A percentile compares a stretch with the other conserved stretches of the same genome.
Evolutionary conservation across 2,329 filamentous ascomycete species (phyloP).

Genomic region (Grosmannia serpens): DNA sequence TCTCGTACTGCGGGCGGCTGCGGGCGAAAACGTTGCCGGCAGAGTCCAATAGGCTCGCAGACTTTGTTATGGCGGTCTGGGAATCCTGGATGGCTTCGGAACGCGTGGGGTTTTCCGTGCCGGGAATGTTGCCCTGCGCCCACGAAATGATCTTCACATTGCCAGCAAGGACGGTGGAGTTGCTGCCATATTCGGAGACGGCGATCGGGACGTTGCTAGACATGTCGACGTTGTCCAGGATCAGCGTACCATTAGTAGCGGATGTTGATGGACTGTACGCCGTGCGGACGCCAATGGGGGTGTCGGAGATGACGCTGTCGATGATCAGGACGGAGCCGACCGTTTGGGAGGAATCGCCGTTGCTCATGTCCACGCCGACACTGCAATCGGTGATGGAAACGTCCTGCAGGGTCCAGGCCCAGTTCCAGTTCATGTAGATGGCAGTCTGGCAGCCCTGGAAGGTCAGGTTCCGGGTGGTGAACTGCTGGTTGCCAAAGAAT

Average conservation of each 20-base stretch:
- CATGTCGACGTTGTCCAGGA: conserved; percentile 88
- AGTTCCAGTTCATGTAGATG: conserved; percentile 87
- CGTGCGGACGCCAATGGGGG: conserved; percentile 64
- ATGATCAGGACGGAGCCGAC: conserved; percentile 78
- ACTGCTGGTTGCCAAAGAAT: conserved; percentile 79
- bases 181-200: conserved; percentile 47
- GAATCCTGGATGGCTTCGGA: conserved; percentile 45
- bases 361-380: conserved; percentile 71
- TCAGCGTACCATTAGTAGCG: conserved; percentile 65
- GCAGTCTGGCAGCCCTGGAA: conserved; percentile 77
- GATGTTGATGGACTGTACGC: conserved; percentile 49
- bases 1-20: conserved; percentile 80
- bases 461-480: conserved; percentile 69
- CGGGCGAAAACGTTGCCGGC: conserved; percentile 66
- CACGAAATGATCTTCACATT: conserved; percentile 60
- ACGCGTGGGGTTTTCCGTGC: conserved; percentile 29
- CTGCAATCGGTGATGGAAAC: conserved; percentile 61
- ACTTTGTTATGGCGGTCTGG: conserved; percentile 48
- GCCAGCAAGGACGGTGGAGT: conserved; percentile 53
- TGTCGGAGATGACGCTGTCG: conserved; percentile 70
- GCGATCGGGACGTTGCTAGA: conserved; percentile 52
- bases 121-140: conserved; percentile 61
- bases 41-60: conserved; percentile 50
- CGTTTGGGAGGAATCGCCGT: conserved; percentile 49
- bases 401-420: conserved; percentile 73